Evolutionary conservation across 345 rosid genomes (phyloP).

Genomic region (Sisymbrium altissimum): DNA sequence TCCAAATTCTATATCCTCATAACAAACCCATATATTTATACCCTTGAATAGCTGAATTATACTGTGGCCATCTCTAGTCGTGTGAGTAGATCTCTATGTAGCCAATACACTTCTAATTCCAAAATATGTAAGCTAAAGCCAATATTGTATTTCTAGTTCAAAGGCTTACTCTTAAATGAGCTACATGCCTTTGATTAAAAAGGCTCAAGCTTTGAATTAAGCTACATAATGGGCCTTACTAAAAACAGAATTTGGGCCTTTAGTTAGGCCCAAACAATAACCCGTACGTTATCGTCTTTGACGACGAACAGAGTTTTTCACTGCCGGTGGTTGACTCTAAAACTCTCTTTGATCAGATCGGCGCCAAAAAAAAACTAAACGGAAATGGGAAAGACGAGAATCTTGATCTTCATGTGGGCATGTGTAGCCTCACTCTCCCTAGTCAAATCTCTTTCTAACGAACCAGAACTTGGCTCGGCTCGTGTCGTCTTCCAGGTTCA

Average conservation of each 20-base stretch:
- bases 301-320: slow-evolving; percentile 1
- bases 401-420: slow-evolving; percentile 29
- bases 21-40: too few relatives aligned
- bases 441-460: slow-evolving; percentile 40
- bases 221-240: background rate
- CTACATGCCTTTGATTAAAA: too few relatives aligned
- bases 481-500: slow-evolving; percentile 92
- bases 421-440: slow-evolving; percentile 28
- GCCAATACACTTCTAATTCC: too few relatives aligned
- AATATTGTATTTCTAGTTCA: too few relatives aligned
- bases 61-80: too few relatives aligned
- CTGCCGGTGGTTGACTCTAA: slow-evolving; percentile 21
- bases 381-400: slow-evolving; percentile 15
- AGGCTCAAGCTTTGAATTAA: too few relatives aligned
- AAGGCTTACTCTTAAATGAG: background rate
- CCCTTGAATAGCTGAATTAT: too few relatives aligned
- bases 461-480: slow-evolving; percentile 75
- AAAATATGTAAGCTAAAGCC: too few relatives aligned
- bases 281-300: slow-evolving; percentile 20
- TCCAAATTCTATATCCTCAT: too few relatives aligned
- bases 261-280: slow-evolving; percentile 19
- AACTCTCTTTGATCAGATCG: slow-evolving; percentile 29
- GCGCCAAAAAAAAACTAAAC: slow-evolving; percentile 21
- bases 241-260: background rate
- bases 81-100: too few relatives aligned